Evolutionary conservation across 306 rosid species (phyloP), one percentile per base, ranked within the genome.

Genomic region (Quillaja saponaria): DNA sequence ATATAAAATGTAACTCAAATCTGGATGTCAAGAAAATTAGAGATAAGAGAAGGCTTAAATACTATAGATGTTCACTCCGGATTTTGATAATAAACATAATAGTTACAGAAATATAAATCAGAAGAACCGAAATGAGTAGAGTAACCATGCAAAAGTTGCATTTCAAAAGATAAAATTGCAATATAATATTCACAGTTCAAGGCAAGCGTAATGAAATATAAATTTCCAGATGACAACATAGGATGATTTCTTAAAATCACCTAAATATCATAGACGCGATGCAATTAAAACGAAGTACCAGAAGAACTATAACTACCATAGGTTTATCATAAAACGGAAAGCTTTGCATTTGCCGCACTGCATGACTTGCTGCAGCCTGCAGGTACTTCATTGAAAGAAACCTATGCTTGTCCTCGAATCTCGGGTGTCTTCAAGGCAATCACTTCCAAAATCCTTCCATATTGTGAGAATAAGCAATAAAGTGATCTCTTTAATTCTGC

Each of bases 361-460:
- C 99, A 81, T 87, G 85, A 71, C 99, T 94, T 13, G 99, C 99
- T 67, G 99, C 88, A 13, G 99, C 97, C 99, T 67, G 99, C 88
- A 13, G 99, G 78, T 59, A 94, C 94, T 87, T 94, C 99, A 63
- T 83, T 87, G 63, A 89, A 94, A 49, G 88, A 91, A 76, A 94
- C 88, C 99, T 97, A 94, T 8, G 99, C 99, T 74, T 94, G 99
- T 3, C 99, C 99, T 48, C 95, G 85, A 68, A 94, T 97, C 79
- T 75, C 85, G 48, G 88, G 72, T 4, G 99, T 94, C 89, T 89
- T 94, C 63, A 94, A 71, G 66, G 96, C 96, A 72, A 94, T 89
- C 60, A 94, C 95, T 13, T 94, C 97, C 78, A 94, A 76, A 61
- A 94, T 89, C 53, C 85, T 89, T 67, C 99, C 99, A 81, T 87